Base-by-base conservation (phyloP, 1,284 basidiomycete genomes). In the Ustilago xerochloae region DNA sequence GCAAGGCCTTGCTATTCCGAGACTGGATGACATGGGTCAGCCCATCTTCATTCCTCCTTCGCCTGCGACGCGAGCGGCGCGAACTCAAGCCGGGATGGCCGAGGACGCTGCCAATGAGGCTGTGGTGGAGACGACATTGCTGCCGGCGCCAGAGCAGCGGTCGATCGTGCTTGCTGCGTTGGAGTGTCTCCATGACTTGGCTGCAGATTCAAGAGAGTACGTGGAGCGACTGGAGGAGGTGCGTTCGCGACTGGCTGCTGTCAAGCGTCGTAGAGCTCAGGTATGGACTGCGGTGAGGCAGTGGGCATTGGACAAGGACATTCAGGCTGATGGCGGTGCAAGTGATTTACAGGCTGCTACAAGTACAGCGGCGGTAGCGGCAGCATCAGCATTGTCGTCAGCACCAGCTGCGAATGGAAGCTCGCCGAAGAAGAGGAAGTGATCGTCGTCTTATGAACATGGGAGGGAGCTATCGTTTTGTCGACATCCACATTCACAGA, bases 221-320 rank as follows among this genome's bases (percentile, higher is more conserved):
- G 86, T 86, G 57, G 86, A 86, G 56, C 80, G 87, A 13, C 76
- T 88, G 24, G 86, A 87, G 50, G 87, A 88, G 80, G 85, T 87
- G 1, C 81, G 87, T 32, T 84, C 85, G 65, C 72, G 87, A 28
- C 81, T 87, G 0, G 86, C 86, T 20, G 85, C 86, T 59, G 85
- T 87, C 15, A 85, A 86, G 35, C 79, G 86, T 28, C 82, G 83
- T 1, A 82, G 87, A 50, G 85, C 86, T 66, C 80, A 84, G 62
- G 85, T 87, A 0, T 87, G 87, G 87, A 77, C 81, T 30, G 85
- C 86, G 2, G 82, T 87, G 29, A 81, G 86, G 56, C 84, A 86
- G 55, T 66, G 85, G 82, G 80, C 77, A 26, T 46, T 83, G 30
- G 70, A 78, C 33, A 71, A 74, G 53, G 73, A 75, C 26, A 57